These are phyloP conservation scores for Lepidium didymum DNA, from an alignment of 345 rosid species.

Conservation along the genomic window DNA sequence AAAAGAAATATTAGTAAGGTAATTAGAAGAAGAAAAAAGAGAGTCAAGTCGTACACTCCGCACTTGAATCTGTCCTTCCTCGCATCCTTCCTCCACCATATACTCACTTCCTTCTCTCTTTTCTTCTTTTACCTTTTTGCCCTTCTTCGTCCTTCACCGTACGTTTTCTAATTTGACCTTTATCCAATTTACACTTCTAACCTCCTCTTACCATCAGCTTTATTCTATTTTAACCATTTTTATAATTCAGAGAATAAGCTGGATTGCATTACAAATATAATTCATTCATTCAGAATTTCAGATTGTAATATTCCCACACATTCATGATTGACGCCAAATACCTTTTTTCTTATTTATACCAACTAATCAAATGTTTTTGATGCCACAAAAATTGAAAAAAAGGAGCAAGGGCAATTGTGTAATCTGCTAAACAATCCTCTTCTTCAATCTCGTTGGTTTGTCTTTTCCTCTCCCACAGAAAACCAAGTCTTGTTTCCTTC, in stretches of 20 bases:
- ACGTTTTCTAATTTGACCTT: not conserved
- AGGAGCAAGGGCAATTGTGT: not conserved
- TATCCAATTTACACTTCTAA: too few relatives aligned
- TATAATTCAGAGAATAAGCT: too few relatives aligned
- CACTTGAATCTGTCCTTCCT: constrained; percentile 34
- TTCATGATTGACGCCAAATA: too few relatives aligned
- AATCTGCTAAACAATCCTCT: not conserved
- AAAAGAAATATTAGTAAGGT: not conserved
- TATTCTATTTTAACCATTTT: too few relatives aligned
- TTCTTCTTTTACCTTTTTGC: constrained; percentile 10
- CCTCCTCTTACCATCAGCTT: too few relatives aligned
- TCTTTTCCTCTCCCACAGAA: not conserved
- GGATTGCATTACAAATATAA: too few relatives aligned
- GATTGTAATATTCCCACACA: too few relatives aligned
- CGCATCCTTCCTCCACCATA: constrained; percentile 33
- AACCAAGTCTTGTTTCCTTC: not conserved
- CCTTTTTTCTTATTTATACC: too few relatives aligned
- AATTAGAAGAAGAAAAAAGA: too few relatives aligned
- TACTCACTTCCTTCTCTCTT: not conserved
- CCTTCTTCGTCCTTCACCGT: constrained; percentile 29
- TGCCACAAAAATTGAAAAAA: too few relatives aligned
- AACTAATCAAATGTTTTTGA: too few relatives aligned
- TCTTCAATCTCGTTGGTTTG: not conserved
- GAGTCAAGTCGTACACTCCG: constrained; percentile 18
- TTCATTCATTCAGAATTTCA: too few relatives aligned